A percentile compares a stretch with the other conserved stretches of the same genome.
Conservation (phyloP, 345 rosid genomes). For the Camelina laxa region DNA sequence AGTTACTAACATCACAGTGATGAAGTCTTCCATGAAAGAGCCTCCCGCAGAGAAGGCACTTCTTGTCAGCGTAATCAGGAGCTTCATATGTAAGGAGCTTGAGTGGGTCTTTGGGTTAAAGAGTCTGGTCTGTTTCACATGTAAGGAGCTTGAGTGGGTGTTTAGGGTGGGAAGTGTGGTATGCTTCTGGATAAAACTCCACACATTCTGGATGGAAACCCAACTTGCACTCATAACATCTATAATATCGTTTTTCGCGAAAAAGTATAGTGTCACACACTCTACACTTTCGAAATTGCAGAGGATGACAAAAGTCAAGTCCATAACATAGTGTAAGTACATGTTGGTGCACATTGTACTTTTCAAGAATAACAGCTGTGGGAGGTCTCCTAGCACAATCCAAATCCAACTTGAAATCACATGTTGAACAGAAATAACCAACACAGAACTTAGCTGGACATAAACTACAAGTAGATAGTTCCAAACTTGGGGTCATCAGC, state of each 20-base stretch:
- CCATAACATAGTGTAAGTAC: neutral
- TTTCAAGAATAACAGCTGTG: neutral
- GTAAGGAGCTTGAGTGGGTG: too few species aligned
- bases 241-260: neutral
- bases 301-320: neutral
- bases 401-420: neutral
- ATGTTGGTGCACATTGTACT: neutral
- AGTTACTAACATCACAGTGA: too few species aligned
- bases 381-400: neutral
- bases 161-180: neutral
- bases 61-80: too few species aligned
- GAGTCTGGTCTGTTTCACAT: too few species aligned
- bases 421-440: neutral
- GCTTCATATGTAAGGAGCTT: too few species aligned
- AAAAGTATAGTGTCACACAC: neutral
- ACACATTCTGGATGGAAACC: neutral
- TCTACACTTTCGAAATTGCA: neutral
- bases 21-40: too few species aligned
- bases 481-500: neutral
- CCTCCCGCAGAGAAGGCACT: too few species aligned
- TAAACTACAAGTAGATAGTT: neutral
- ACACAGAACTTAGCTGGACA: neutral
- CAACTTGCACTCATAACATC: neutral
- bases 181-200: neutral
- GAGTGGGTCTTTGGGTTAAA: too few species aligned